Base-by-base conservation (phyloP, 139 green algal genomes). In the Ettlia oleoabundans region DNA sequence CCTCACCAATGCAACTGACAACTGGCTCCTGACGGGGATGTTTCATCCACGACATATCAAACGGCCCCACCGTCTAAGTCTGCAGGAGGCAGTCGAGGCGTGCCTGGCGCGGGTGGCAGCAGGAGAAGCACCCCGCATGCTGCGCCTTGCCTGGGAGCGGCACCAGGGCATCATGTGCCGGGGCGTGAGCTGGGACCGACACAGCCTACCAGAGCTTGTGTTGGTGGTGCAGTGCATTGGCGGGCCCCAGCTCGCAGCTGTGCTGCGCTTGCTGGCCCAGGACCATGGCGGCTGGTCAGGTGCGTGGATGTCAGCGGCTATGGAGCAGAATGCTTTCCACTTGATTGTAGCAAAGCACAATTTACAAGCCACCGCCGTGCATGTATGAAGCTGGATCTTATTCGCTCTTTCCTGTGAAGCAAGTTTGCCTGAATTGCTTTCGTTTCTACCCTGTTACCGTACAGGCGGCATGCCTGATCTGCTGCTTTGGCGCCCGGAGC, bases 391-490 rank as follows among this genome's bases (percentile, higher is more conserved):
- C n/a, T n/a, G n/a, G n/a, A n/a, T n/a, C n/a, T n/a, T n/a, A n/a
- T n/a, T n/a, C n/a, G n/a, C n/a, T n/a, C n/a, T n/a, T n/a, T n/a
- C n/a, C n/a, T n/a, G n/a, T n/a, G n/a, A n/a, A n/a, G n/a, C n/a
- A n/a, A n/a, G n/a, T n/a, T n/a, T n/a, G n/a, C n/a, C n/a, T n/a
- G n/a, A n/a, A n/a, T n/a, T n/a, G n/a, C n/a, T n/a, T n/a, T 64
- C 41, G 43, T 3, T 38, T 9, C 2, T 10, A 10, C 13, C 47
- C n/a, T 22, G 9, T 65, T 28, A 3, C n/a, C 8, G 3, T 73
- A 43, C 86, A 92, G 86, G 92, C 38, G 94, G 93, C 47, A 93
- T 97, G 92, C 95, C 95, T 1, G 95, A 98, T 85, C 81, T 98
- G 86, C 83, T 98, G 84, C 89, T 98, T 80, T 98, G 94, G 95